Base-by-base conservation (phyloP, 1,284 basidiomycete genomes). In the Apiotrichum laibachii region DNA sequence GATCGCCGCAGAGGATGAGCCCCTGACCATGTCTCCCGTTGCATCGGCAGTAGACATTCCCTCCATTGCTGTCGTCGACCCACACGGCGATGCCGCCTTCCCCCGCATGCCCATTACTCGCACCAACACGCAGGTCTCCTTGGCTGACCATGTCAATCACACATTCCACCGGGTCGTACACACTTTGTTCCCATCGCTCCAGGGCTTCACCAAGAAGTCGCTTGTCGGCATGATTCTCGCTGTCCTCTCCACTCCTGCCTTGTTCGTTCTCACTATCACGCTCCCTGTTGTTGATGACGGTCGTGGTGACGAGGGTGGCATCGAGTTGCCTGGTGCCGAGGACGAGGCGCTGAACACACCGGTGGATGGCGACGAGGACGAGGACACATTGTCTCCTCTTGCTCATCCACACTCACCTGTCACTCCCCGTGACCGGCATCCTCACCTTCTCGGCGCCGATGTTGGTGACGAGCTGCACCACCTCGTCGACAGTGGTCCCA, bases 221-320 rank as follows among this genome's bases (percentile, higher is more conserved):
- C 68, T 86, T 55, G 65, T 89, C 9, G 89, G 88, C 5, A 86
- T 86, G 75, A 77, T 89, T 19, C 87, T 90, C 0, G 86, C 88
- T 0, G 67, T 96, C 16, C 83, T 94, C 56, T 92, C 92, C 9
- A 86, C 87, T 0, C 95, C 95, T 0, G 91, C 93, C 0, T 86
- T 98, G 8, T 80, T 96, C 72, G 80, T 83, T 13, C 81, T 99
- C 53, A 97, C 93, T 0, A 69, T 97, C 18, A 98, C 95, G 0
- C 81, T 97, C 8, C 94, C 94, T 4, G 93, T 98, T 5, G 90
- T 93, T 2, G 80, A 81, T 53, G 80, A 82, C 62, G 75, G 76
- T 8, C 67, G 71, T 1, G 72, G 71, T 4, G 61, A 70, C 46
- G 66, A 72, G 54, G 73, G 76, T 34, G 71, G 53, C 18, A 62